phyloP scores from a whole-genome alignment of 192 early-diverging fungal species.

The Backusella parvicylindrica region DNA sequence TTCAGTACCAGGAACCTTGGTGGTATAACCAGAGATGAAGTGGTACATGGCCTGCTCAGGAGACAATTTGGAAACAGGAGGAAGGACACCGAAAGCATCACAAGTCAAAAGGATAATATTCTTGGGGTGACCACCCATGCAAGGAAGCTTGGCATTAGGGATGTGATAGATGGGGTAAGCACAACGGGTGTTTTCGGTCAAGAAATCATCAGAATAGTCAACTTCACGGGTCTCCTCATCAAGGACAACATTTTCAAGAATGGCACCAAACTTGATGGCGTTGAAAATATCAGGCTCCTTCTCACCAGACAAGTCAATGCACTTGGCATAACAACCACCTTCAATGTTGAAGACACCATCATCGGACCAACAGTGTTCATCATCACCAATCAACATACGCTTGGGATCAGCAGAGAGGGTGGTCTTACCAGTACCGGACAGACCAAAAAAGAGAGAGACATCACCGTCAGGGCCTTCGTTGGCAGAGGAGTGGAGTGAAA shows the following conservation, averaged over 20 bases:
- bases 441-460: conserved; percentile 97
- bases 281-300: conserved; percentile 99
- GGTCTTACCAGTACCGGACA: conserved; percentile 98
- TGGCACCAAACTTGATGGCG: conserved; percentile 90
- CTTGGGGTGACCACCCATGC: conserved; percentile 84
- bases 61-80: conserved; percentile 86
- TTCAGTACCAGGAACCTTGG: conserved; percentile 97
- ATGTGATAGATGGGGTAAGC: conserved; percentile 96
- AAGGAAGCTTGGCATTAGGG: conserved; percentile 92
- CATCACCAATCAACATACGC: conserved; percentile 94
- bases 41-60: conserved; percentile 93
- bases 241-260: conserved; percentile 93
- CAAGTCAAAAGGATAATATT: conserved; percentile 97
- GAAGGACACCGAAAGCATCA: conserved; percentile 95
- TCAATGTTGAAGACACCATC: conserved; percentile 98
- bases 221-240: conserved; percentile 70
- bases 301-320: conserved; percentile 89
- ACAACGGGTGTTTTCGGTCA: conserved; percentile 96
- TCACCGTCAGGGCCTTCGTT: conserved; percentile 89
- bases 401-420: conserved; percentile 94
- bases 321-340: conserved; percentile 99
- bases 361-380: conserved; percentile 99
- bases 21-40: conserved; percentile 97
- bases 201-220: conserved; percentile 73
- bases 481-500: conserved; percentile 91